Evolutionary conservation across 2,329 filamentous ascomycete species (phyloP).

Genomic region (Bipolaris gigantea): DNA sequence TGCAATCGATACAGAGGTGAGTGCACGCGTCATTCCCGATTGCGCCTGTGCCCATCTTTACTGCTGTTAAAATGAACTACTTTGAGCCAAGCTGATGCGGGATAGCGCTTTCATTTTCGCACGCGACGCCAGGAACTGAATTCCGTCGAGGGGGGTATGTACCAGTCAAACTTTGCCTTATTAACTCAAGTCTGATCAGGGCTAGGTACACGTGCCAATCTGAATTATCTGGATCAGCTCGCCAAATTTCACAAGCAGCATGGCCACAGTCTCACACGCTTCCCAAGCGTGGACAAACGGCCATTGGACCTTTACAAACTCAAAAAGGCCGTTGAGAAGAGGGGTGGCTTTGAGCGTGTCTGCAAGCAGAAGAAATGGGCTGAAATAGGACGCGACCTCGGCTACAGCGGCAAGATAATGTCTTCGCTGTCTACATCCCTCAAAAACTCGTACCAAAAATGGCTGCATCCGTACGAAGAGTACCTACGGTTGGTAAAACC

Average conservation of each 20-base stretch:
- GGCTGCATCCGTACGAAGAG: conserved; percentile 95
- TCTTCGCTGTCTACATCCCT: conserved; percentile 95
- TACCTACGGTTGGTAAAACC: conserved; percentile 90
- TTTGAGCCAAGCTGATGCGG: conserved; percentile 29
- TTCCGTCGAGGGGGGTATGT: conserved; percentile 93
- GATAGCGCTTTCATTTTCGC: conserved; percentile 90
- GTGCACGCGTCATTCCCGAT: conserved; percentile 27
- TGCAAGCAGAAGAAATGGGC: conserved; percentile 99
- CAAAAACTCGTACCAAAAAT: conserved; percentile 97
- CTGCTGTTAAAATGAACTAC: background rate
- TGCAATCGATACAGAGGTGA: conserved; percentile 94
- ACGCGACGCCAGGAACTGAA: conserved; percentile 96
- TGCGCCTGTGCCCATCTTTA: background rate
- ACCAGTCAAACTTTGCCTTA: background rate
- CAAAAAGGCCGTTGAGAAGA: conserved; percentile 93
- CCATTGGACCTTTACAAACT: conserved; percentile 92
- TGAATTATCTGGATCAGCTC: conserved; percentile 93
- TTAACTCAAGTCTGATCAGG: conserved; percentile 3
- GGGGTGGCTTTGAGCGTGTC: conserved; percentile 93
- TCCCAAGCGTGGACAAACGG: conserved; percentile 96
- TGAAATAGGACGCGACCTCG: conserved; percentile 92
- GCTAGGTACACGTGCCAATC: conserved; percentile 85
- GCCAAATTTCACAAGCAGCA: conserved; percentile 97
- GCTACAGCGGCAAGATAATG: conserved; percentile 99
- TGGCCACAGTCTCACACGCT: conserved; percentile 87